Evolutionary conservation across 805 yeast genomes (phyloP), one percentile per base, ranked within the genome.

Genomic region (Debaryomyces hansenii): DNA sequence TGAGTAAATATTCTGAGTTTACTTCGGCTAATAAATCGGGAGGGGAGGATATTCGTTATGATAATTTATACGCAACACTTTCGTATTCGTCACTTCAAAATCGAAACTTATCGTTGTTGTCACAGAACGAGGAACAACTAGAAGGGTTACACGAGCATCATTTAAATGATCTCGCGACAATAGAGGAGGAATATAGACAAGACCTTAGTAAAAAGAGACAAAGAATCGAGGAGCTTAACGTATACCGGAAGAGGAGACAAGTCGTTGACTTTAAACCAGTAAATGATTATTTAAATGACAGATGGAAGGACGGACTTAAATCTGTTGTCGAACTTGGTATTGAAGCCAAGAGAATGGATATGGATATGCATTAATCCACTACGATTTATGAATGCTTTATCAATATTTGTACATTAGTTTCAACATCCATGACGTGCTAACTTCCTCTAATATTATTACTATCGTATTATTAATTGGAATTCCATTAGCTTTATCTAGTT

Each of bases 251-350:
- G 50, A 59, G 58, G 28, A 56, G 71, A 40, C 83, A 82, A 59
- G 27, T 54, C 4, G 70, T 42, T 0, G 69, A 74, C 14, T 73
- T 67, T 43, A 65, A 67, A 50, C 79, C 82, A 0, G 67, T 72
- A 20, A 58, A 74, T 45, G 72, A 70, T 28, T 76, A 75, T 47
- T 62, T 80, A 44, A 59, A 65, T n/a, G 65, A 69, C 8, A 64
- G 78, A 53, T 81, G 87, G 85, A 66, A 63, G 37, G 78, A 77
- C 6, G 77, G 75, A 20, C 59, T 82, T 21, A 66, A 68, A 40
- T 53, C 64, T 7, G 60, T 67, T 41, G 72, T 71, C 33, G 75
- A 69, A 20, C 39, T 63, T 31, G 66, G 67, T 20, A 56, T 69
- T n/a, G 70, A 67, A 43, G 52, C 64, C 5, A 46, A 47, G 14